Base-by-base conservation (phyloP, 805 yeast genomes). In the Yarrowia keelungensis region DNA sequence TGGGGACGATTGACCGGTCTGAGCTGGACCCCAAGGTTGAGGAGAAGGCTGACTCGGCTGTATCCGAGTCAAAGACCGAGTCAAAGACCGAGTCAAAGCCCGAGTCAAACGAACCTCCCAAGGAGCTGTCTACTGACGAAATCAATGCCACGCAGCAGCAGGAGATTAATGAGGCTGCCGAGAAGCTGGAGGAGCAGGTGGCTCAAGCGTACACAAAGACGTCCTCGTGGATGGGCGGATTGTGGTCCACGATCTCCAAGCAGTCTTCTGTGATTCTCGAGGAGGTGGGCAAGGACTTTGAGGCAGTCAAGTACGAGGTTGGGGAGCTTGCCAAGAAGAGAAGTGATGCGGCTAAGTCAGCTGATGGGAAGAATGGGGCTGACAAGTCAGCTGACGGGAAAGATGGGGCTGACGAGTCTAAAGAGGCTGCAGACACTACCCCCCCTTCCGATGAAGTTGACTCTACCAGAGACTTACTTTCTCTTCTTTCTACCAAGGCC, bases 401-500 rank as follows among this genome's bases (percentile, higher is more conserved):
- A 47, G 42, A 26, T 26, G 32, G 32, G 9, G 50, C 68, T 38
- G 39, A 38, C 15, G 54, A 43, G 8, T 58, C 49, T 35, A 16
- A 65, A 62, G 41, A 50, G 11, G 56, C 5, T 3, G 41, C 19
- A 35, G n/a, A 32, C 9, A 26, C 16, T 8, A 0, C 11, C 45
- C 1, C 32, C 7, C 2, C 32, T 26, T 26, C 32, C 32, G 32
- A 26, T 26, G 32, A 26, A 26, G 51, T 39, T 38, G 39, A 51
- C 14, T 26, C 70, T 11, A 69, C 67, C 22, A 69, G 70, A 49
- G 54, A 70, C n/a, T 70, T 47, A 9, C 68, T 15, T 49, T 71
- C 46, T 14, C 58, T 43, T 2, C 65, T 36, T 0, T 54, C 61
- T 1, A 73, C 59, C 72, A 79, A 41, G 71, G 87, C 92, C 8